Conservation (phyloP, 2,329 filamentous ascomycete species). For the Colletotrichum sp. region DNA sequence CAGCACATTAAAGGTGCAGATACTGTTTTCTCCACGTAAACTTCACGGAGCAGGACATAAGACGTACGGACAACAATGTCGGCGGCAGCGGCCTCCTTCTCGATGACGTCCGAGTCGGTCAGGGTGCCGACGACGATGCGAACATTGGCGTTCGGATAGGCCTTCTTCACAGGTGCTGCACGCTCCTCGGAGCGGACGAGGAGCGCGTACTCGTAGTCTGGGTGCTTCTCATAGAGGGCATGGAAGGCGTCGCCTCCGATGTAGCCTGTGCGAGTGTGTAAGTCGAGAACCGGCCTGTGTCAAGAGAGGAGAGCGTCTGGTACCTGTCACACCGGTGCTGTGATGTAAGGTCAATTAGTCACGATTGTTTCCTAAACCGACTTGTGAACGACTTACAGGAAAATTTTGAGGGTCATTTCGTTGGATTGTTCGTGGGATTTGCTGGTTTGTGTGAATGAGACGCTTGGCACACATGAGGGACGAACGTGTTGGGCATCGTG, state of each 20-base stretch:
- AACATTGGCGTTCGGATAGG: conserved; percentile 45
- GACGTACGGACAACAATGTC: conserved; percentile 55
- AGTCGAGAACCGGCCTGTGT: neutral
- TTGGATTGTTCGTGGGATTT: neutral
- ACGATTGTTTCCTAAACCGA: neutral
- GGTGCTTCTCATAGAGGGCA: conserved; percentile 44
- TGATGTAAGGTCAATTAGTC: neutral
- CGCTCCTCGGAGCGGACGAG: conserved; percentile 53
- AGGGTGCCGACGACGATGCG: conserved; percentile 55
- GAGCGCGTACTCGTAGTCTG: conserved; percentile 49
- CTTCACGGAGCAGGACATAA: neutral
- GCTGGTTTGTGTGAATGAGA: neutral
- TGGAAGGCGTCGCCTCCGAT: conserved; percentile 57
- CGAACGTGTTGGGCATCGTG: neutral
- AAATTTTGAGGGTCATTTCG: conserved; percentile 44
- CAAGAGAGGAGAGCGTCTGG: neutral
- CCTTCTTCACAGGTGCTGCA: conserved; percentile 44
- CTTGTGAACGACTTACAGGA: conserved; percentile 36
- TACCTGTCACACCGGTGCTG: conserved; percentile 52
- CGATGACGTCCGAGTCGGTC: conserved; percentile 48
- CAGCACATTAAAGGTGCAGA: neutral
- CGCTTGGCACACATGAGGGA: neutral
- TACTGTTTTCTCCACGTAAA: neutral
- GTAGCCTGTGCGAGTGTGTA: conserved; percentile 41
- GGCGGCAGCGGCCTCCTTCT: conserved; percentile 55